Evolutionary conservation across 352 stramenopile species (phyloP), one percentile per base, ranked within the genome.

Genomic region (Phytophthora europaea): DNA sequence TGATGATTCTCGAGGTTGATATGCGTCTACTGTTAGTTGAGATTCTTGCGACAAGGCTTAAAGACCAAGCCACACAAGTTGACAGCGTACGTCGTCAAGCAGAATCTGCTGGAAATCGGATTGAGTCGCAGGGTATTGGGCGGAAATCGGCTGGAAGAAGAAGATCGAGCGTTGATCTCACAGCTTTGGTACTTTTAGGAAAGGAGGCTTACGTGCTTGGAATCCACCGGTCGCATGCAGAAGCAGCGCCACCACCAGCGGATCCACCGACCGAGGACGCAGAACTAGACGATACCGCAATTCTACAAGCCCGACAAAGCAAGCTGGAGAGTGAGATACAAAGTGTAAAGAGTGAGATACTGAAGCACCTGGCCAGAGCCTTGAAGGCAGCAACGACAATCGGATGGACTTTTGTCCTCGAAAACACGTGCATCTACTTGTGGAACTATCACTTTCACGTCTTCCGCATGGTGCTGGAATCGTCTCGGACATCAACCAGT

Each of bases 361-460:
- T 94, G 15, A 70, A 57, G 0, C 70, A 93, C 18, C 53, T 93
- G 16, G 61, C 52, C 0, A 48, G 54, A 28, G 75, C 84, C 10
- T 40, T 91, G 7, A 54, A 72, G 26, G 76, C 65, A 38, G 70
- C 83, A 13, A 75, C 78, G 0, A 79, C 63, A 9, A 81, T 93
- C 6, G 85, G 84, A 6, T 94, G 85, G 79, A 53, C 50, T 0
- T 91, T 90, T 50, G 57, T 95, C 4, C 61, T 98, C 12, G 85
- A 98, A 38, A 98, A 96, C 65, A 90, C 82, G 2, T 91, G 85
- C 16, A 86, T 93, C 16, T 95, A 93, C 65, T 56, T 98, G n/a
- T 98, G 91, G 91, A 98, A 98, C 70, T 95, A 94, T 53, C 94
- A 98, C 61, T 93, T 97, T 18, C 90, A 97, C 52, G 58, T 98